phyloP scores from a whole-genome alignment of 2,329 filamentous ascomycete genomes.

The Aureobasidium sp. region DNA sequence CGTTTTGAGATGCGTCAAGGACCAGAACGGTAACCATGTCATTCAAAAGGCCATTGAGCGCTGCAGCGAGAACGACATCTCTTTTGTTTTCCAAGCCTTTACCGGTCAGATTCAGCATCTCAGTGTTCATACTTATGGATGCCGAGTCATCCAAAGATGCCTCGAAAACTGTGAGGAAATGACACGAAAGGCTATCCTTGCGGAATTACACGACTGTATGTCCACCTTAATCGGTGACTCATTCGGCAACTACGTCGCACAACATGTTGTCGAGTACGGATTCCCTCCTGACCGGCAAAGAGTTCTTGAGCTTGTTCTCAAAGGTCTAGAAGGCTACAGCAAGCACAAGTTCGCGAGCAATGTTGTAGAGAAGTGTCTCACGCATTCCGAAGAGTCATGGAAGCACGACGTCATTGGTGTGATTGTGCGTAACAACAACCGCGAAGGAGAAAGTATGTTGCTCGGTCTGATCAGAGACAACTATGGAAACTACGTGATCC shows the following conservation, averaged over 20 bases:
- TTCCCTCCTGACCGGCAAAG: slow-evolving; percentile 60
- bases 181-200: slow-evolving; percentile 63
- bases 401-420: slow-evolving; percentile 56
- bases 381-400: slow-evolving; percentile 60
- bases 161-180: slow-evolving; percentile 70
- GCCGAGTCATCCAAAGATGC: slow-evolving; percentile 86
- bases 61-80: slow-evolving; percentile 67
- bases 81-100: slow-evolving; percentile 77
- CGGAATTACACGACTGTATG: slow-evolving; percentile 68
- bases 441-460: slow-evolving; percentile 56
- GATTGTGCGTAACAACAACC: slow-evolving; percentile 50
- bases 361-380: slow-evolving; percentile 88
- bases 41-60: slow-evolving; percentile 87
- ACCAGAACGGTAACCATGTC: slow-evolving; percentile 93
- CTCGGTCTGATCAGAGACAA: slow-evolving; percentile 77
- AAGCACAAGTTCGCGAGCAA: slow-evolving; percentile 98
- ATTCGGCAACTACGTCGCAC: slow-evolving; percentile 93
- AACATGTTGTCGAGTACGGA: slow-evolving; percentile 80
- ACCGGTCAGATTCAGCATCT: slow-evolving; percentile 64
- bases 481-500: slow-evolving; percentile 93
- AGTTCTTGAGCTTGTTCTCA: slow-evolving; percentile 66
- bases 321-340: slow-evolving; percentile 64
- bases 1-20: slow-evolving; percentile 68
- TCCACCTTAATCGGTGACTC: slow-evolving; percentile 70
- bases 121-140: slow-evolving; percentile 75